phyloP scores from a whole-genome alignment of 306 rosid genomes.

The Cucurbita argyrosperma region DNA sequence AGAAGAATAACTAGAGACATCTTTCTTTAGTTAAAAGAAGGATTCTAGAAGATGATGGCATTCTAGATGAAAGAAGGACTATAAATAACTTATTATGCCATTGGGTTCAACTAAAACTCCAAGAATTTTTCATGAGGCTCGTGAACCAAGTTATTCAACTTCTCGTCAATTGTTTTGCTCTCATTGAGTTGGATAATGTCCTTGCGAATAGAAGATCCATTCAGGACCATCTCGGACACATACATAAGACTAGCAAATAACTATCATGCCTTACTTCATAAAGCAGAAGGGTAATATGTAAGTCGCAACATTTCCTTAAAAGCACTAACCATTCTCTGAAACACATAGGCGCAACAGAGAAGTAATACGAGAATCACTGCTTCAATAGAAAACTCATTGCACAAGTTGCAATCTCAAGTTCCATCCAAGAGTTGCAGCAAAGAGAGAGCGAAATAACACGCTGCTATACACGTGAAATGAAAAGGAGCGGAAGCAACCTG shows the following conservation, averaged over 20 bases:
- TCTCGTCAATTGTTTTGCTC: background rate
- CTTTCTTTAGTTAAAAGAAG: background rate
- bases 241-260: background rate
- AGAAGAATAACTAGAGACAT: background rate
- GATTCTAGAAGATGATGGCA: background rate
- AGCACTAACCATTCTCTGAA: background rate
- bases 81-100: background rate
- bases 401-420: background rate
- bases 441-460: background rate
- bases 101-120: background rate
- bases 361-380: background rate
- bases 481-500: constrained; percentile 34
- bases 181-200: background rate
- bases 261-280: background rate
- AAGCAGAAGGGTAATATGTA: background rate
- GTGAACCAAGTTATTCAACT: background rate
- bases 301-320: background rate
- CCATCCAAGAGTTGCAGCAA: background rate
- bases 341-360: background rate
- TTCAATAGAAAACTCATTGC: background rate
- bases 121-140: background rate
- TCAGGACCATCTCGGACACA: background rate
- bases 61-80: background rate
- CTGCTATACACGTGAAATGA: background rate
- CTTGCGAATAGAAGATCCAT: background rate